Evolutionary conservation across 2,329 filamentous ascomycete genomes (phyloP).

Genomic region (Xylaria sp.): DNA sequence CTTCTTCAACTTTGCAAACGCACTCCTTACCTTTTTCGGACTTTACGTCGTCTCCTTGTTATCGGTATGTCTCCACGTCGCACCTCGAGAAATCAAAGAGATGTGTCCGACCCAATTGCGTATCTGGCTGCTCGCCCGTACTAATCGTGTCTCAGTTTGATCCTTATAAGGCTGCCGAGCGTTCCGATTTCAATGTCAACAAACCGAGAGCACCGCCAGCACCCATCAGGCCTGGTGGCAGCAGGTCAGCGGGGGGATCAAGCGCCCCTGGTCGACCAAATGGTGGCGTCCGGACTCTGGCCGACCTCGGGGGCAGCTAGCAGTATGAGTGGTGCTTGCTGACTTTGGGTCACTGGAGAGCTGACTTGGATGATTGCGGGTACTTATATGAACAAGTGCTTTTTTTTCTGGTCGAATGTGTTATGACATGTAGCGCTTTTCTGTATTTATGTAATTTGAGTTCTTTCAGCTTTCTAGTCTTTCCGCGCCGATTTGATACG

Average conservation of each 20-base stretch:
- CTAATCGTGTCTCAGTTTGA: conserved; percentile 60
- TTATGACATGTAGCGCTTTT: conserved; percentile 3
- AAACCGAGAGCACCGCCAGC: conserved; percentile 50
- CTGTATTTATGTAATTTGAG: background rate
- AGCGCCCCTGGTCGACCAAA: conserved; percentile 41
- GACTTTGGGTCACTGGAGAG: background rate
- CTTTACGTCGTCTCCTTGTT: conserved; percentile 72
- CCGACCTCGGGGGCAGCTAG: conserved; percentile 58
- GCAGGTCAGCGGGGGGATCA: conserved; percentile 46
- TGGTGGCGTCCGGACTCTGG: conserved; percentile 59
- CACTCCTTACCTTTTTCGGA: conserved; percentile 66
- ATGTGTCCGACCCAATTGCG: background rate
- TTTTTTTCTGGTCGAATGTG: conserved; percentile 4
- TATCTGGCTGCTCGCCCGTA: background rate
- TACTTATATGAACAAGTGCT: conserved; percentile 26
- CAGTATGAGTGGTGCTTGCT: background rate
- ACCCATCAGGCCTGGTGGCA: conserved; percentile 40
- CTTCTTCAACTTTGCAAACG: conserved; percentile 59
- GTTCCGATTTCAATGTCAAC: conserved; percentile 68
- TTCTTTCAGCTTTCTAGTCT: background rate
- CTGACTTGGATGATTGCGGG: background rate
- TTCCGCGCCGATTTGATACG: background rate
- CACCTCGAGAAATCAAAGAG: background rate
- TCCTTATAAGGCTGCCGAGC: conserved; percentile 69
- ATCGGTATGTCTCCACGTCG: conserved; percentile 57